These are phyloP conservation scores for Nannizzia gypsea DNA, from an alignment of 2,329 filamentous ascomycete genomes.

Conservation along the genomic window DNA sequence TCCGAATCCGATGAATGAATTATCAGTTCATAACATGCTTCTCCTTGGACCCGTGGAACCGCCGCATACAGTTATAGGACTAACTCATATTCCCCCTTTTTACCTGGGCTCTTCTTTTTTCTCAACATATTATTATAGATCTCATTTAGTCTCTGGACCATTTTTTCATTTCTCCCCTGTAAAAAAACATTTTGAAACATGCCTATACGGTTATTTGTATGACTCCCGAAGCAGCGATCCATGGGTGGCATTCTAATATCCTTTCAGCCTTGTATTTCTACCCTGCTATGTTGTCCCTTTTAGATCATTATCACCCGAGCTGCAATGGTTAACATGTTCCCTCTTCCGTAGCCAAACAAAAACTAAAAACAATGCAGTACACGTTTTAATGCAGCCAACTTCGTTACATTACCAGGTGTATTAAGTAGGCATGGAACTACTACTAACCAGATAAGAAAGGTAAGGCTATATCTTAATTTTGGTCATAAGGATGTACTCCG, in stretches of 20 bases:
- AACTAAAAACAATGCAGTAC: neutral
- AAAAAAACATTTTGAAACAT: neutral
- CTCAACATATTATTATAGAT: neutral
- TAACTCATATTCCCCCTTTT: neutral
- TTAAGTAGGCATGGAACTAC: neutral
- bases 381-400: neutral
- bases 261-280: neutral
- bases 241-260: neutral
- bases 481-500: neutral
- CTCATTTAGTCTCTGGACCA: neutral
- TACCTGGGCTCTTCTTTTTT: neutral
- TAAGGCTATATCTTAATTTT: neutral
- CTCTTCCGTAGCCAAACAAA: neutral
- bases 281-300: neutral
- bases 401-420: neutral
- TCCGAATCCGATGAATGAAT: conserved; percentile 32
- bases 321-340: neutral
- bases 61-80: neutral
- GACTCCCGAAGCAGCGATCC: neutral
- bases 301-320: neutral
- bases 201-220: neutral
- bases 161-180: neutral
- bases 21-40: neutral
- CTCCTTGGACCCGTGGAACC: no score
- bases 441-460: neutral